Conservation (phyloP, 345 rosid species). For the Aquilaria yunnanensis region DNA sequence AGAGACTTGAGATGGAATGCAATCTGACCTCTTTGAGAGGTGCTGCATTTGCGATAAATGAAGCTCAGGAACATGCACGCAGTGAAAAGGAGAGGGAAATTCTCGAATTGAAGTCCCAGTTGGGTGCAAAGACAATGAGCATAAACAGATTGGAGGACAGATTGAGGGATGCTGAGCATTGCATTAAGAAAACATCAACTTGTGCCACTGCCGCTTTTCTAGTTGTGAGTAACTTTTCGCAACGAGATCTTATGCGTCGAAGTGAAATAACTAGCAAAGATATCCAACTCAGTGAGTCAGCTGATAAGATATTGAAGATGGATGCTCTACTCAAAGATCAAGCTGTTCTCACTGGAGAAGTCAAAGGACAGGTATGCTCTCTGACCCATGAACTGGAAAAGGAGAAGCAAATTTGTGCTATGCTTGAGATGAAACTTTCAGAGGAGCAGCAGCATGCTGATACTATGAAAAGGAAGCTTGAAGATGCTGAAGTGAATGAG, state of each 20-base stretch:
- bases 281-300: conserved; percentile 34
- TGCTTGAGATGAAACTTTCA: conserved; percentile 36
- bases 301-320: conserved; percentile 31
- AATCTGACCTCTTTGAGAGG: conserved; percentile 85
- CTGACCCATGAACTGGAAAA: conserved; percentile 39
- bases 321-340: conserved; percentile 36
- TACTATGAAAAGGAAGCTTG: conserved; percentile 45
- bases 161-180: conserved; percentile 46
- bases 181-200: conserved; percentile 39
- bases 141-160: conserved; percentile 46
- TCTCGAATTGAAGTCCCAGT: conserved; percentile 45
- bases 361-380: conserved; percentile 33
- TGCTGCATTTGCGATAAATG: conserved; percentile 74
- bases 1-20: conserved; percentile 60
- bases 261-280: conserved; percentile 46
- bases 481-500: conserved; percentile 49
- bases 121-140: conserved; percentile 37
- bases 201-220: conserved; percentile 81
- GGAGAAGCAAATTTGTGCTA: conserved; percentile 35
- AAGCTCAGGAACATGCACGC: conserved; percentile 82
- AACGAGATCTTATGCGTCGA: conserved; percentile 31
- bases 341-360: conserved; percentile 28
- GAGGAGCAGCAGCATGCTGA: conserved; percentile 42
- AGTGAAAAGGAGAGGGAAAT: conserved; percentile 63
- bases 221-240: conserved; percentile 62